A percentile compares a stretch with the other conserved stretches of the same genome.
Evolutionary conservation across 75 land plant species (phyloP).

Genomic region (Sequoia sempervirens): DNA sequence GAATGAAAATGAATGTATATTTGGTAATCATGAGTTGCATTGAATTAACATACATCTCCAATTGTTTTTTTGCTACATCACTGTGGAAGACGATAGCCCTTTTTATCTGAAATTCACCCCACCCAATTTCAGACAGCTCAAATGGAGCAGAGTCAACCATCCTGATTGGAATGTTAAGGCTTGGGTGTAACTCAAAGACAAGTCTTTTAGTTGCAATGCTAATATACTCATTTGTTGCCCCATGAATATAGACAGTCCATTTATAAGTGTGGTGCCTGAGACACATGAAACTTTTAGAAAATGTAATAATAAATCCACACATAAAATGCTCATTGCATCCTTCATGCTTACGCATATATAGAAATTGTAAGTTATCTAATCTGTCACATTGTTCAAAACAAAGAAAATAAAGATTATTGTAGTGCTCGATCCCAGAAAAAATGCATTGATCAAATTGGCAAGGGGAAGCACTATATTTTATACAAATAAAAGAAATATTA

Average conservation of each 20-base stretch:
- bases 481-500: not conserved
- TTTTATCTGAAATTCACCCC: slow-evolving; percentile 95
- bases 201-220: slow-evolving; percentile 67
- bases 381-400: not conserved
- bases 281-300: not conserved
- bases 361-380: not conserved
- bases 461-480: not conserved
- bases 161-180: slow-evolving; percentile 87
- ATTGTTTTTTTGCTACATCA: slow-evolving; percentile 75
- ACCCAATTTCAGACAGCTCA: slow-evolving; percentile 78
- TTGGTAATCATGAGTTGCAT: not conserved
- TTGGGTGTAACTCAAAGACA: slow-evolving; percentile 84
- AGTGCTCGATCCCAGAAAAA: not conserved
- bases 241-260: slow-evolving; percentile 83
- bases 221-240: slow-evolving; percentile 78
- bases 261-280: slow-evolving; percentile 70
- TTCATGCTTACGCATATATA: not conserved
- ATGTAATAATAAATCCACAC: not conserved
- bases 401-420: not conserved
- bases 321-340: not conserved
- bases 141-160: slow-evolving; percentile 72
- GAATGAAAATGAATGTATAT: not conserved
- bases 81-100: slow-evolving; percentile 71
- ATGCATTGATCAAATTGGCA: not conserved
- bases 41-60: slow-evolving; percentile 55